Evolutionary conservation across 2,329 filamentous ascomycete genomes (phyloP), one percentile per base, ranked within the genome.

Genomic region (Aspergillus bombycis): DNA sequence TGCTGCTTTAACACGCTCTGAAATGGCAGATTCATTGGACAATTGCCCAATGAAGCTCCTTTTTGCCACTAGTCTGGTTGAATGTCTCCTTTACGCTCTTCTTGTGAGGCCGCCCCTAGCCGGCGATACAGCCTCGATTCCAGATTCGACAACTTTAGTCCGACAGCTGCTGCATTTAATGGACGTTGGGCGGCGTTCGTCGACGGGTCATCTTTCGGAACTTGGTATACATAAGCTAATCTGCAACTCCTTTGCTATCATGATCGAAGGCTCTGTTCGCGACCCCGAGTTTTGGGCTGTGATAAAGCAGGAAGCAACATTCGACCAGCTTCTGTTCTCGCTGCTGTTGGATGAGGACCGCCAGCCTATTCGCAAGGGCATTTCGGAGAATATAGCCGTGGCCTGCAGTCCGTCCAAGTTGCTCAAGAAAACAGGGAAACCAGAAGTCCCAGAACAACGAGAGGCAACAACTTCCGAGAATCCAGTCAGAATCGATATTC

Each of bases 1-100:
- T 36, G 79, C 84, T 21, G 88, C 88, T 8, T 83, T 92, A 57
- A 86, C 85, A 14, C 84, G 89, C 62, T 78, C 83, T 28, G 80
- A 84, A 23, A 79, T 90, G 64, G 77, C 85, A 16, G 79, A 81
- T 10, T 76, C 74, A 46, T 80, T 82, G 62, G 73, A 76, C 11
- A 80, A 77, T 55, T 78, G 79, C 58, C 75, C 78, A 43, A 72
- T 86, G 55, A 83, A 80, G 64, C 78, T 84, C 32, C 75, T 79
- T 32, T 82, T 90, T 60, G 81, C 82, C 12, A 78, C 81, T 46
- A 81, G 82, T 61, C 78, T 90, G n/a, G 78, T 90, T 26, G 83
- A 88, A 60, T 85, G 82, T 65, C 80, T 90, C 55, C 75, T 85
- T 19, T 73, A 81, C 48, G 82, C 88, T 41, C 77, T 91, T 32